These are phyloP conservation scores for Russula vinacea DNA, from an alignment of 768 basidiomycete genomes.

Conservation along the genomic window DNA sequence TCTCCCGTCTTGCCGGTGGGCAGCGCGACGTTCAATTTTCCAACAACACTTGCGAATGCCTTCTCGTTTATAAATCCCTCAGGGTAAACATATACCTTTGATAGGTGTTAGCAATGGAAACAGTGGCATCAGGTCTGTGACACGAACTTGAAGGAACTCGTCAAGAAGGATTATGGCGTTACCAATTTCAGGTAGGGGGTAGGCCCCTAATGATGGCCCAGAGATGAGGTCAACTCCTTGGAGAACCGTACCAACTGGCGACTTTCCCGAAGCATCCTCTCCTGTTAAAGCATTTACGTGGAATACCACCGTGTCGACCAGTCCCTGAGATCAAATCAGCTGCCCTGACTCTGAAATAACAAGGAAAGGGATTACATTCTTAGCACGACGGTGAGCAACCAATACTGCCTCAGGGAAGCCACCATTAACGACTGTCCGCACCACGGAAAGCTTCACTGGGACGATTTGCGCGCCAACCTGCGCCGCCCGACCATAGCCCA, in stretches of 20 bases:
- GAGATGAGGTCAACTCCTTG: constrained; percentile 61
- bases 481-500: constrained; percentile 69
- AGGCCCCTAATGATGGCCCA: constrained; percentile 58
- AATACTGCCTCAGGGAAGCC: constrained; percentile 56
- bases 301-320: constrained; percentile 71
- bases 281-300: constrained; percentile 79
- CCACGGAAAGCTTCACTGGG: constrained; percentile 60
- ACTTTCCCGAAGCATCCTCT: constrained; percentile 45
- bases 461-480: constrained; percentile 52
- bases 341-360: constrained; percentile 3
- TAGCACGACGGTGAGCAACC: constrained; percentile 57
- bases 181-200: constrained; percentile 43
- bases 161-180: constrained; percentile 67
- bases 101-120: not conserved
- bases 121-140: constrained; percentile 1
- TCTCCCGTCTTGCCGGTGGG: constrained; percentile 43
- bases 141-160: constrained; percentile 66
- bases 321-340: constrained; percentile 40
- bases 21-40: constrained; percentile 56
- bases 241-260: constrained; percentile 41
- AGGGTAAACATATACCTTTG: constrained; percentile 65
- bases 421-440: constrained; percentile 47
- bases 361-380: constrained; percentile 47
- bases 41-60: constrained; percentile 45
- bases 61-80: constrained; percentile 46